A percentile compares a stretch with the other conserved stretches of the same genome.
phyloP scores from a whole-genome alignment of 2,329 filamentous ascomycete genomes.

The Diaporthe sp. region DNA sequence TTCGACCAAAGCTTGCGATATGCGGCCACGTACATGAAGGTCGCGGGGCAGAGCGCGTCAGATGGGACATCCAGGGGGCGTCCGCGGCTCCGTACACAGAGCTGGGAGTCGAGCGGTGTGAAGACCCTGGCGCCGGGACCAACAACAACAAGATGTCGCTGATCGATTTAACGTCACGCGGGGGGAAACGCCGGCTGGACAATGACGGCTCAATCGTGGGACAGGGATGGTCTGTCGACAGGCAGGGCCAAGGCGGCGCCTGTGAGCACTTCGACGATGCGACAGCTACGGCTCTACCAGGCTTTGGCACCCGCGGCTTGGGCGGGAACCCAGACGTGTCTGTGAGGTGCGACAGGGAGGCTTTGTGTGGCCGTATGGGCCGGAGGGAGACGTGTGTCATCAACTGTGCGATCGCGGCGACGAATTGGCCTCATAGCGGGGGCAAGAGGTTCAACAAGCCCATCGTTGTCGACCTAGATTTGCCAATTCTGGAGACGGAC shows the following conservation, averaged over 20 bases:
- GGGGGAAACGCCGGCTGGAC: slow-evolving; percentile 56
- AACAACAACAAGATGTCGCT: slow-evolving; percentile 74
- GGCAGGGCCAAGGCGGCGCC: not conserved
- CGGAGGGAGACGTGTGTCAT: slow-evolving; percentile 81
- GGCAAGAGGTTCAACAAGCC: slow-evolving; percentile 81
- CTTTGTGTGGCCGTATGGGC: slow-evolving; percentile 58
- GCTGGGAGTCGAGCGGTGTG: slow-evolving; percentile 62
- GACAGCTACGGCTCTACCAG: slow-evolving; percentile 43
- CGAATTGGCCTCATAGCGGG: slow-evolving; percentile 72
- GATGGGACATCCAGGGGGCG: slow-evolving; percentile 66
- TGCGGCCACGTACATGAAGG: slow-evolving; percentile 82
- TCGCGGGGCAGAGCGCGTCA: slow-evolving; percentile 73
- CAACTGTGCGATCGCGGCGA: slow-evolving; percentile 83
- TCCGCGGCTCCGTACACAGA: slow-evolving; percentile 60
- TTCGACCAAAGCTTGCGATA: slow-evolving; percentile 75
- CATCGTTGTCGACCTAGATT: slow-evolving; percentile 85
- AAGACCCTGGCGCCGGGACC: slow-evolving; percentile 67
- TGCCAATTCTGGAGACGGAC: slow-evolving; percentile 68
- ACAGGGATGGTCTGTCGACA: not conserved
- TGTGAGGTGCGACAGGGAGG: slow-evolving; percentile 56
- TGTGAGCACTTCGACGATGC: slow-evolving; percentile 2
- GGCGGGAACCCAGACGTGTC: slow-evolving; percentile 57
- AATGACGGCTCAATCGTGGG: slow-evolving; percentile 58
- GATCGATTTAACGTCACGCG: slow-evolving; percentile 70
- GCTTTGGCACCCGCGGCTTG: slow-evolving; percentile 54